These are phyloP conservation scores for Podospora anserina DNA, from an alignment of 495 filamentous ascomycete genomes.

Conservation along the genomic window DNA sequence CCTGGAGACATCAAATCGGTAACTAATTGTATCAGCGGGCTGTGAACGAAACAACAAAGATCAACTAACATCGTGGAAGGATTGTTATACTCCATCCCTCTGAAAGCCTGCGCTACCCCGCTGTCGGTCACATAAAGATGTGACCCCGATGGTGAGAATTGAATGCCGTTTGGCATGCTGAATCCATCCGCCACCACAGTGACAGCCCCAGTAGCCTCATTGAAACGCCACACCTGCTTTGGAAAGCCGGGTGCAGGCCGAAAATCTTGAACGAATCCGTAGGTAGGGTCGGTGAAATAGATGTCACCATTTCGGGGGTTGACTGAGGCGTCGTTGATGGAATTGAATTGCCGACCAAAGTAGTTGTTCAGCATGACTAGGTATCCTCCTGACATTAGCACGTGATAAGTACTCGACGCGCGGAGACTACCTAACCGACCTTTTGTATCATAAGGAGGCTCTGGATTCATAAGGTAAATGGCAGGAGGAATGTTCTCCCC, in stretches of 20 bases:
- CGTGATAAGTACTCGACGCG: not conserved
- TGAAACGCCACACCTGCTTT: slow-evolving; percentile 56
- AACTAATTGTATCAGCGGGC: slow-evolving; percentile 26
- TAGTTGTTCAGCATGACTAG: slow-evolving; percentile 50
- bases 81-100: slow-evolving; percentile 34
- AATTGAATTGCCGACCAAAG: slow-evolving; percentile 59
- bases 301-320: slow-evolving; percentile 51
- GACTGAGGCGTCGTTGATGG: slow-evolving; percentile 57
- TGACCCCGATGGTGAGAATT: slow-evolving; percentile 52
- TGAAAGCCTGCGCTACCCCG: slow-evolving; percentile 42
- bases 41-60: not conserved
- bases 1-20: slow-evolving; percentile 39
- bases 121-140: slow-evolving; percentile 58
- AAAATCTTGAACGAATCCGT: slow-evolving; percentile 58
- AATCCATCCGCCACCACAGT: slow-evolving; percentile 56
- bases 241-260: slow-evolving; percentile 50
- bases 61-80: slow-evolving; percentile 40
- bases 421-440: slow-evolving; percentile 23
- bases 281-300: slow-evolving; percentile 65
- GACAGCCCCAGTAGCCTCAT: slow-evolving; percentile 45
- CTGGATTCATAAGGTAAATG: slow-evolving; percentile 46
- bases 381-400: not conserved
- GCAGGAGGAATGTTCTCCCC: slow-evolving; percentile 42
- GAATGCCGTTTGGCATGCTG: slow-evolving; percentile 55
- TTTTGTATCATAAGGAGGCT: slow-evolving; percentile 49